Percentiles rank a stretch among this genome's conserved stretches.
Conservation (phyloP, 2,329 filamentous ascomycete species). For the Colletotrichum tanaceti region DNA sequence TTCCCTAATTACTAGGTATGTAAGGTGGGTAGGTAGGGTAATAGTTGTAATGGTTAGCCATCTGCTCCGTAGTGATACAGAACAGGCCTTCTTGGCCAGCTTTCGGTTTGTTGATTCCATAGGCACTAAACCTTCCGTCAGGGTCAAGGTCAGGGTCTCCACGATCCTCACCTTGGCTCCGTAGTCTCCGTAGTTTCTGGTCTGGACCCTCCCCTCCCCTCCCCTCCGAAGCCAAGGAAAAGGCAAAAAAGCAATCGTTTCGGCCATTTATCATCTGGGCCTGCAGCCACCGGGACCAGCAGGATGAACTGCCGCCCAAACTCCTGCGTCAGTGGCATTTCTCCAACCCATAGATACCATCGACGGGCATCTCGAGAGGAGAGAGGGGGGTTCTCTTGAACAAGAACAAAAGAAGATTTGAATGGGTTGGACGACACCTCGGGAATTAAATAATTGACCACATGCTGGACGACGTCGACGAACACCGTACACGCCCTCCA, state of each 20-base stretch:
- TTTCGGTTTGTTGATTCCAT: conserved; percentile 1
- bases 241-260: neutral
- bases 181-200: conserved; percentile 11
- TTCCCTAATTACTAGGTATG: too few species aligned
- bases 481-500: neutral
- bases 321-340: conserved; percentile 5
- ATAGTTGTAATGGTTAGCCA: too few species aligned
- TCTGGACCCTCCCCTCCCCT: neutral
- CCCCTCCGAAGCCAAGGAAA: neutral
- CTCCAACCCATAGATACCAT: neutral
- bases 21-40: too few species aligned
- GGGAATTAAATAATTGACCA: too few species aligned
- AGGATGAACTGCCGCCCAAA: neutral
- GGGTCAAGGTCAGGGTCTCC: conserved; percentile 30
- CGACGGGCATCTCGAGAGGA: neutral
- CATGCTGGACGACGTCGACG: conserved; percentile 7
- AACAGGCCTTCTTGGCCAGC: conserved; percentile 1
- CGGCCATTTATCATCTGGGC: conserved; percentile 27
- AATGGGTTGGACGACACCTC: conserved; percentile 12
- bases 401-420: neutral
- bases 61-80: too few species aligned
- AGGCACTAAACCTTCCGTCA: conserved; percentile 5
- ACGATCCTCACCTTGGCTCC: conserved; percentile 17
- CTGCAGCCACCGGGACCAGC: conserved; percentile 15
- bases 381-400: too few species aligned